Conservation (phyloP, 2,329 filamentous ascomycete genomes). For the Fusarium brachygibbosum region DNA sequence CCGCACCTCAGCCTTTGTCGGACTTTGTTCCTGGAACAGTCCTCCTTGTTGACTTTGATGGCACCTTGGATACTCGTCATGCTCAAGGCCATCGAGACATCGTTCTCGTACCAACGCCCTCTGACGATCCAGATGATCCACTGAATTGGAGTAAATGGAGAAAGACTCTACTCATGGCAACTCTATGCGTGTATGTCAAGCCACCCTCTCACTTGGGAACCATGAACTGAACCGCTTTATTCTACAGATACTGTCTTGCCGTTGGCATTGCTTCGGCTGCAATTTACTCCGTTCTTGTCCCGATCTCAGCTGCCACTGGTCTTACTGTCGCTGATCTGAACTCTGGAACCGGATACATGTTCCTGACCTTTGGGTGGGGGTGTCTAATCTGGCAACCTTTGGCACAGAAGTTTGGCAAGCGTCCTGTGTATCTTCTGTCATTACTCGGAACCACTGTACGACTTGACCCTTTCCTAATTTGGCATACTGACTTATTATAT, state of each 20-base stretch:
- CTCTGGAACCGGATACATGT: constrained; percentile 11
- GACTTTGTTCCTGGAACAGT: constrained; percentile 36
- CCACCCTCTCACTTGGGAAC: too few species aligned
- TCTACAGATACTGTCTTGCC: neutral
- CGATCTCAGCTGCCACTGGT: neutral
- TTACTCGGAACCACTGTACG: neutral
- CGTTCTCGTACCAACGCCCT: constrained; percentile 11
- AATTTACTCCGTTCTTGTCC: constrained; percentile 2
- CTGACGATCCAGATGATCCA: constrained; percentile 9
- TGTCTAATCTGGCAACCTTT: constrained; percentile 14
- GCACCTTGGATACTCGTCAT: constrained; percentile 38
- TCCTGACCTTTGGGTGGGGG: constrained; percentile 8
- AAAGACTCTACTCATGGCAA: neutral
- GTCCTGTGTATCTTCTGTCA: neutral
- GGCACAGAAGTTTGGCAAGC: neutral
- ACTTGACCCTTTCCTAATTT: too few species aligned
- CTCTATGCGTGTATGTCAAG: neutral
- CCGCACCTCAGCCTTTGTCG: neutral
- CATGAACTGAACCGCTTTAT: too few species aligned
- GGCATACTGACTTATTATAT: too few species aligned
- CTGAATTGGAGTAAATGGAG: constrained; percentile 1
- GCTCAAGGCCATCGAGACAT: constrained; percentile 31
- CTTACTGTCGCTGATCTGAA: neutral
- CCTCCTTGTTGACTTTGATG: constrained; percentile 41
- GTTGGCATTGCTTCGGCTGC: neutral